Conservation (phyloP, 495 filamentous ascomycete species). For the Tetracladium marchalianum region DNA sequence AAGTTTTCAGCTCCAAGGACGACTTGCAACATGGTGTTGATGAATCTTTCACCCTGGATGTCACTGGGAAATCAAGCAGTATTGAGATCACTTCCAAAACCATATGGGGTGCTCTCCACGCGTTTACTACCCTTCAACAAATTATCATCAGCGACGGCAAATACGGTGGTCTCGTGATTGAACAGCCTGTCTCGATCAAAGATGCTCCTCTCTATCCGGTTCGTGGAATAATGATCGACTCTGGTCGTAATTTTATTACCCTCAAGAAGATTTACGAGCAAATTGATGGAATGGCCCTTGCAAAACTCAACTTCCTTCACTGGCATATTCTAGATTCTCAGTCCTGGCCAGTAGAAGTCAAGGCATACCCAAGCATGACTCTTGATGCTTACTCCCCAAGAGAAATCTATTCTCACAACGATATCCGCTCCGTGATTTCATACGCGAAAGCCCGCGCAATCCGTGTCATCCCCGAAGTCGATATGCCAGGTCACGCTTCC, state of each 20-base stretch:
- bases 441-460: constrained; percentile 38
- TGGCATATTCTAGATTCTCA: constrained; percentile 43
- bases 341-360: constrained; percentile 41
- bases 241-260: constrained; percentile 39
- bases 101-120: constrained; percentile 45
- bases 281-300: constrained; percentile 40
- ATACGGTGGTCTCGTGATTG: constrained; percentile 31
- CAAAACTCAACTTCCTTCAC: constrained; percentile 43
- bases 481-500: constrained; percentile 41
- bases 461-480: constrained; percentile 40
- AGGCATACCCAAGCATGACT: constrained; percentile 40
- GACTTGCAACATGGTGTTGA: constrained; percentile 44
- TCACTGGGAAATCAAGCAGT: constrained; percentile 23
- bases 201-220: constrained; percentile 39
- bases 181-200: constrained; percentile 37
- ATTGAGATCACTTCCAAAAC: constrained; percentile 39
- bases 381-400: constrained; percentile 42
- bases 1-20: constrained; percentile 30
- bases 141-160: constrained; percentile 37
- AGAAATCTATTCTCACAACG: constrained; percentile 30
- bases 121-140: constrained; percentile 49
- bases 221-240: constrained; percentile 42
- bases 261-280: constrained; percentile 40
- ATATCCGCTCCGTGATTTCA: constrained; percentile 32
- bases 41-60: constrained; percentile 46